phyloP scores from a whole-genome alignment of 257 asterid species.

The Ilex aquifolium region DNA sequence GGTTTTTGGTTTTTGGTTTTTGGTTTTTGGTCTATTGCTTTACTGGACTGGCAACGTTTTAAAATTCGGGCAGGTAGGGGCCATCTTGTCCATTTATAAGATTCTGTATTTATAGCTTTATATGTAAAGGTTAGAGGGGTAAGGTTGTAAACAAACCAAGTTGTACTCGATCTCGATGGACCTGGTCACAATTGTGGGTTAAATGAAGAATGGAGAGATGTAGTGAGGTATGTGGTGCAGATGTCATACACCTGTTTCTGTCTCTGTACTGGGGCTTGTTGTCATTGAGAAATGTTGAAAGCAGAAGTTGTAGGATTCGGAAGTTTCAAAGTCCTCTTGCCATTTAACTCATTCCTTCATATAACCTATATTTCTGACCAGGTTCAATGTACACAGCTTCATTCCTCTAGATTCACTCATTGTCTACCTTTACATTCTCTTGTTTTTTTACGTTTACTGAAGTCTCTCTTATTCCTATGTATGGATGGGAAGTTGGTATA shows the following conservation, averaged over 20 bases:
- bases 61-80: background rate
- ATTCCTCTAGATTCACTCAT: too few species aligned
- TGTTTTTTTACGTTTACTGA: too few species aligned
- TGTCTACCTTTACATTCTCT: too few species aligned
- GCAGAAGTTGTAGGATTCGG: background rate
- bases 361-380: background rate
- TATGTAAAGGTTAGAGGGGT: background rate
- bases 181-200: background rate
- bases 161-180: background rate
- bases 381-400: background rate
- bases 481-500: background rate
- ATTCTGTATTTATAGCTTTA: background rate
- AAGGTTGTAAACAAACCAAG: background rate
- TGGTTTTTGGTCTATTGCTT: too few species aligned
- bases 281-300: background rate
- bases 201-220: background rate
- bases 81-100: too few species aligned
- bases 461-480: too few species aligned
- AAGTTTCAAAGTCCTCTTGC: background rate
- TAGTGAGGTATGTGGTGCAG: background rate
- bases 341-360: background rate
- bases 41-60: too few species aligned
- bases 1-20: too few species aligned
- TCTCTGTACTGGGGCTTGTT: background rate
- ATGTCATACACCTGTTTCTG: background rate